phyloP scores from a whole-genome alignment of 225 moss, liverwort and hornwort genomes.

The Pleurozium schreberi region DNA sequence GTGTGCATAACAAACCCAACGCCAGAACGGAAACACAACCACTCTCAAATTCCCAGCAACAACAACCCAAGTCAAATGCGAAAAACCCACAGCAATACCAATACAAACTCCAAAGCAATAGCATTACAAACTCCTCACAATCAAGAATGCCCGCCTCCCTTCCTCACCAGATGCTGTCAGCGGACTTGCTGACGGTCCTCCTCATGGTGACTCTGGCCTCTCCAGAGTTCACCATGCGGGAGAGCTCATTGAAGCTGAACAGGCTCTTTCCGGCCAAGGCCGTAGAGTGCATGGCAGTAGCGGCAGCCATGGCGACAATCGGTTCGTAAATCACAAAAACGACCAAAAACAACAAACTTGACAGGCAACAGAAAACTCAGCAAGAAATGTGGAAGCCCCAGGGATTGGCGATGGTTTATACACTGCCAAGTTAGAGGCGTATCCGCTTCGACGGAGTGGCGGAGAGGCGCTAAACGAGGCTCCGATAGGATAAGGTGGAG shows the following conservation, averaged over 20 bases:
- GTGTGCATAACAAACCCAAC: not conserved
- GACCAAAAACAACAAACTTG: not conserved
- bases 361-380: not conserved
- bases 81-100: too few species aligned
- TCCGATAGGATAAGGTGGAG: not conserved
- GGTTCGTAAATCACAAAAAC: not conserved
- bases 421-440: not conserved
- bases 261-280: conserved; percentile 8
- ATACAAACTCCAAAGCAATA: not conserved
- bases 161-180: conserved; percentile 13
- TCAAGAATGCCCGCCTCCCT: not conserved
- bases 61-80: not conserved
- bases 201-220: not conserved
- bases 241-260: conserved; percentile 3
- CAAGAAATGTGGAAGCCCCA: too few species aligned
- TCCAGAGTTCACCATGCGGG: not conserved
- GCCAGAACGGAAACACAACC: too few species aligned
- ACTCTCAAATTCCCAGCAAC: not conserved
- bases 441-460: not conserved
- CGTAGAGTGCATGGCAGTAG: conserved; percentile 3
- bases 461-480: not conserved
- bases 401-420: not conserved
- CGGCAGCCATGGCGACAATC: not conserved
- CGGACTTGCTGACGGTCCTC: not conserved
- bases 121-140: not conserved